Percentiles rank a stretch among this genome's conserved stretches.
These are phyloP conservation scores for Metschnikowia amazonensis DNA, from an alignment of 805 yeast species.

Conservation along the genomic window DNA sequence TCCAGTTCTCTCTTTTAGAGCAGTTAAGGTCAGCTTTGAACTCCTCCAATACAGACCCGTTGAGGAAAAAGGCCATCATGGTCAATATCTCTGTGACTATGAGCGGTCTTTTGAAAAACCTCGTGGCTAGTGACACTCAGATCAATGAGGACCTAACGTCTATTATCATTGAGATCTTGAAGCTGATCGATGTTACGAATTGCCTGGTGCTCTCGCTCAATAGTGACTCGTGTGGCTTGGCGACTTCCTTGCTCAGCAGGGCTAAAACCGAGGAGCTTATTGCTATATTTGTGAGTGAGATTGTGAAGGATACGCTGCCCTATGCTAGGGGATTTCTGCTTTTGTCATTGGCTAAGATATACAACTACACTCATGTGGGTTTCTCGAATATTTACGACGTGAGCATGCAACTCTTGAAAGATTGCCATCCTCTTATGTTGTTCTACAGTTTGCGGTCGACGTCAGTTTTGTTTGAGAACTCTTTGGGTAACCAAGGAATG, in stretches of 20 bases:
- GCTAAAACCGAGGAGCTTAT: conserved; percentile 24
- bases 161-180: conserved; percentile 49
- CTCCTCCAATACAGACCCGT: conserved; percentile 30
- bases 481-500: conserved; percentile 42
- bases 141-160: conserved; percentile 36
- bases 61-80: conserved; percentile 45
- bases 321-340: conserved; percentile 47
- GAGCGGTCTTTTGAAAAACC: conserved; percentile 42
- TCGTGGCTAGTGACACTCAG: conserved; percentile 17
- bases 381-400: conserved; percentile 50
- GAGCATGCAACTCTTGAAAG: conserved; percentile 55
- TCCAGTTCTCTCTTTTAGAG: conserved; percentile 86
- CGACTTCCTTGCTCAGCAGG: conserved; percentile 25
- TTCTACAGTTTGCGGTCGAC: conserved; percentile 65
- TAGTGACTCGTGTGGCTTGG: conserved; percentile 56
- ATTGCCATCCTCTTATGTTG: conserved; percentile 85
- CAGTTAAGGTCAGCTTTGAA: conserved; percentile 57
- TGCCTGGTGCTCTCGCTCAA: conserved; percentile 43
- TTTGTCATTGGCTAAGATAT: conserved; percentile 29
- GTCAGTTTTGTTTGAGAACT: conserved; percentile 52
- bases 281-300: conserved; percentile 46
- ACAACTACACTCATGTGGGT: conserved; percentile 26
- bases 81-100: conserved; percentile 64
- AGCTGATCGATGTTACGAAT: conserved; percentile 39
- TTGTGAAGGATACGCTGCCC: conserved; percentile 66